A percentile compares a stretch with the other conserved stretches of the same genome.
Conservation (phyloP, 805 yeast genomes). For the Starmera quercuum region DNA sequence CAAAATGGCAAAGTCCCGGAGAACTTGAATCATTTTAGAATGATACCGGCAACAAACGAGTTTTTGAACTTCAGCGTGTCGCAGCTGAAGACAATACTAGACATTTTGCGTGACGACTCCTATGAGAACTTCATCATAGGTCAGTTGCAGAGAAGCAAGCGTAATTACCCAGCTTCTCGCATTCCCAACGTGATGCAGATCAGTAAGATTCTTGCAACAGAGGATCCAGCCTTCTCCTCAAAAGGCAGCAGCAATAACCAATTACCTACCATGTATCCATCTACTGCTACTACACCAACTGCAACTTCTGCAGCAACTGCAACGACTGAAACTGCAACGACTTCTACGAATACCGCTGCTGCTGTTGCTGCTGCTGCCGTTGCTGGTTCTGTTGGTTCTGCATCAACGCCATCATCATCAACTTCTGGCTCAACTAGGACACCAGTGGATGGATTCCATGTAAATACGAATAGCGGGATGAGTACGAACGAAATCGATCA, state of each 20-base stretch:
- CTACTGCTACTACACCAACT: neutral
- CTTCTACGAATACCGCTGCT: too few relatives aligned
- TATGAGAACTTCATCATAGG: neutral
- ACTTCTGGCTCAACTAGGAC: neutral
- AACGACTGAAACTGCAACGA: too few relatives aligned
- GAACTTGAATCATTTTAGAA: slow-evolving; percentile 11
- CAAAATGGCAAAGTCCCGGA: slow-evolving; percentile 3
- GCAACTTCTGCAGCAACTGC: neutral
- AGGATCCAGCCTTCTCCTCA: too few relatives aligned
- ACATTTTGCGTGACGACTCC: slow-evolving; percentile 1
- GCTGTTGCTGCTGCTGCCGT: neutral
- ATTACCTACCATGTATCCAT: too few relatives aligned
- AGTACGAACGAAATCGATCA: slow-evolving; percentile 14
- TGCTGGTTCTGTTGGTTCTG: neutral
- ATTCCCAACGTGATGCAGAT: neutral
- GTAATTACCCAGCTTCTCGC: too few relatives aligned
- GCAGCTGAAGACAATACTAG: slow-evolving; percentile 17
- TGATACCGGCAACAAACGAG: slow-evolving; percentile 19
- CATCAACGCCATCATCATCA: neutral
- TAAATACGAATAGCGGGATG: slow-evolving; percentile 10
- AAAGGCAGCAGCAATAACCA: too few relatives aligned
- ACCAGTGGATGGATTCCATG: slow-evolving; percentile 6
- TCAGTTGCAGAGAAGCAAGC: too few relatives aligned
- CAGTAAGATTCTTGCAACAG: neutral
- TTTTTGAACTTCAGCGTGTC: slow-evolving; percentile 9